phyloP scores from a whole-genome alignment of 192 early-diverging fungal species.

The Backusella mclennaniae region DNA sequence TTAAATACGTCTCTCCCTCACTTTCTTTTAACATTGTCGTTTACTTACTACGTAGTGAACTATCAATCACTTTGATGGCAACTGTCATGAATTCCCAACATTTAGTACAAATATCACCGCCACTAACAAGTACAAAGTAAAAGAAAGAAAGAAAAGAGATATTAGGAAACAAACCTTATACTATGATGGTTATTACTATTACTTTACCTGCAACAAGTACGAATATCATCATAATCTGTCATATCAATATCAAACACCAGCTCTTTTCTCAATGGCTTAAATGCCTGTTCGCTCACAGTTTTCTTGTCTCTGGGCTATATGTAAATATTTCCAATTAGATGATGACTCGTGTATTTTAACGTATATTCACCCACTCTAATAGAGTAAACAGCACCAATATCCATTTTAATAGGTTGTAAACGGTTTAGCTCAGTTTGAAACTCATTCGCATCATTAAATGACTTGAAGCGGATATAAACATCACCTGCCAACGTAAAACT shows the following conservation, averaged over 20 bases:
- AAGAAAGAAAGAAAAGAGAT: background rate
- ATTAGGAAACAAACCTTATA: background rate
- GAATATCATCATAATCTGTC: slow-evolving; percentile 98
- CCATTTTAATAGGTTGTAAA: slow-evolving; percentile 89
- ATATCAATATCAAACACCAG: slow-evolving; percentile 99
- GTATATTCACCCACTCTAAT: slow-evolving; percentile 42
- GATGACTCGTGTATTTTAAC: no score
- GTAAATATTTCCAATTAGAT: background rate
- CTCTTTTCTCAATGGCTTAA: slow-evolving; percentile 82
- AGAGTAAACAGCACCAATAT: slow-evolving; percentile 96
- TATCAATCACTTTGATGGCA: slow-evolving; percentile 85
- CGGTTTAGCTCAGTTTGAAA: slow-evolving; percentile 73
- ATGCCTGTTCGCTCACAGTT: slow-evolving; percentile 64
- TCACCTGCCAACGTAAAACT: slow-evolving; percentile 82
- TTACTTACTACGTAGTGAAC: slow-evolving; percentile 58
- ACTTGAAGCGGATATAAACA: slow-evolving; percentile 88
- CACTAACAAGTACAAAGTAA: slow-evolving; percentile 34
- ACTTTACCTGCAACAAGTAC: slow-evolving; percentile 84
- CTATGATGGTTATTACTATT: background rate
- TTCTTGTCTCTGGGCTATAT: slow-evolving; percentile 82
- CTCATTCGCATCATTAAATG: slow-evolving; percentile 69
- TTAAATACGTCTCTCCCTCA: background rate
- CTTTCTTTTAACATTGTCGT: background rate
- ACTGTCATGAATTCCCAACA: slow-evolving; percentile 97
- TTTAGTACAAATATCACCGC: slow-evolving; percentile 81